Conservation (phyloP, 1,284 basidiomycete genomes). For the Baeospora myosura region DNA sequence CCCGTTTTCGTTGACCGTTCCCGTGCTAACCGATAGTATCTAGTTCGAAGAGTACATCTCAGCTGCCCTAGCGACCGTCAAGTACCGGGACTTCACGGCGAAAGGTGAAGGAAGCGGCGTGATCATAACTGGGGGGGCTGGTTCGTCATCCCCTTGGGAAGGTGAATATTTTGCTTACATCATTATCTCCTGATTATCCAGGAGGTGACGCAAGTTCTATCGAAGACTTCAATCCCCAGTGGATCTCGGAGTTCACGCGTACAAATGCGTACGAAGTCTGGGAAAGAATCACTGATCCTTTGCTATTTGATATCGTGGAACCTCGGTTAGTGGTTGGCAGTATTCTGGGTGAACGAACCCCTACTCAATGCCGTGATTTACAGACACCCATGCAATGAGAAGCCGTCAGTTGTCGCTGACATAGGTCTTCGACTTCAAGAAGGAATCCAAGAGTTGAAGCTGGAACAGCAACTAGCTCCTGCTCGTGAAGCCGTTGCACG, state of each 20-base stretch:
- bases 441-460: conserved; percentile 83
- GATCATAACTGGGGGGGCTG: conserved; percentile 55
- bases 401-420: conserved; percentile 82
- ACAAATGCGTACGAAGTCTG: conserved; percentile 84
- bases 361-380: neutral
- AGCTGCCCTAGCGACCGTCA: conserved; percentile 74
- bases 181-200: neutral
- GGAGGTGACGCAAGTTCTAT: conserved; percentile 37
- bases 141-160: conserved; percentile 25
- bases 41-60: conserved; percentile 84
- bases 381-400: conserved; percentile 84
- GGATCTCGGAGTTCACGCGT: conserved; percentile 77
- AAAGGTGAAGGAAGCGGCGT: conserved; percentile 57
- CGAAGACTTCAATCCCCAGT: conserved; percentile 76
- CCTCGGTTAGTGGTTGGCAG: conserved; percentile 55
- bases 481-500: conserved; percentile 78
- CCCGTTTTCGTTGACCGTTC: neutral
- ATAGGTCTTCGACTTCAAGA: conserved; percentile 83
- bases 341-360: neutral
- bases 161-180: conserved; percentile 5
- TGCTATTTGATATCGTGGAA: conserved; percentile 89
- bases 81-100: conserved; percentile 75
- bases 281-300: conserved; percentile 81
- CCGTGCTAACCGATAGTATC: conserved; percentile 3
- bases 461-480: conserved; percentile 85